These are phyloP conservation scores for Terfezia claveryi DNA, from an alignment of 495 filamentous ascomycete species.

Conservation along the genomic window DNA sequence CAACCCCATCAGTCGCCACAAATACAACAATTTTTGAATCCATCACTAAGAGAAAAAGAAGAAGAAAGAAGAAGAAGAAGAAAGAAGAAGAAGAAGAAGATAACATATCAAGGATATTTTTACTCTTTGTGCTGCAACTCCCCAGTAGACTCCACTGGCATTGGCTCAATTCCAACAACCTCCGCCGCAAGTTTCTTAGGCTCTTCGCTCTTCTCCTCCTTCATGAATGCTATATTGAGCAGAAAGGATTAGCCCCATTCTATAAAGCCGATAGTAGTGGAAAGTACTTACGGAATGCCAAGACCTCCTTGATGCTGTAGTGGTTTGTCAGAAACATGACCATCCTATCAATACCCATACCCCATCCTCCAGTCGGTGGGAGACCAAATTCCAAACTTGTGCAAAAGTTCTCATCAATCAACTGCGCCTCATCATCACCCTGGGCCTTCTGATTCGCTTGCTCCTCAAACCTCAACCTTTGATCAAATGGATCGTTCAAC, in stretches of 20 bases:
- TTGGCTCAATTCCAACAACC: conserved; percentile 37
- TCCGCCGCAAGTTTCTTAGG: conserved; percentile 37
- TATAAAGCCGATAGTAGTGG: background rate
- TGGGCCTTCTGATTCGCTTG: conserved; percentile 88
- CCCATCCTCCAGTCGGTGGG: conserved; percentile 89
- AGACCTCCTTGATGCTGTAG: conserved; percentile 87
- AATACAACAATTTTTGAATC: too few relatives aligned
- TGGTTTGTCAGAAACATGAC: conserved; percentile 96
- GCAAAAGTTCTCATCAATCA: conserved; percentile 88
- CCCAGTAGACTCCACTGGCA: conserved; percentile 38
- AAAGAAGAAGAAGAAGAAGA: too few relatives aligned
- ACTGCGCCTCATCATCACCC: conserved; percentile 90
- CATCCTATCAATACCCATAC: conserved; percentile 78
- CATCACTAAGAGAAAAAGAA: too few relatives aligned
- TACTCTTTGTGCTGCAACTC: conserved; percentile 18
- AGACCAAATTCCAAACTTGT: conserved; percentile 65
- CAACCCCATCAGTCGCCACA: too few relatives aligned
- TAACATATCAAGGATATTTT: too few relatives aligned
- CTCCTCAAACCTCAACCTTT: conserved; percentile 85
- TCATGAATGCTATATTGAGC: conserved; percentile 35
- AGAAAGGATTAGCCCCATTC: background rate
- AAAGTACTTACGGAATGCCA: conserved; percentile 45
- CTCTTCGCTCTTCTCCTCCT: conserved; percentile 36
- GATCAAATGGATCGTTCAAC: conserved; percentile 92
- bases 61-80: too few relatives aligned